A percentile compares a stretch with the other conserved stretches of the same genome.
Conservation (phyloP, 2,329 filamentous ascomycete genomes). For the Aspergillus novofumigatus region DNA sequence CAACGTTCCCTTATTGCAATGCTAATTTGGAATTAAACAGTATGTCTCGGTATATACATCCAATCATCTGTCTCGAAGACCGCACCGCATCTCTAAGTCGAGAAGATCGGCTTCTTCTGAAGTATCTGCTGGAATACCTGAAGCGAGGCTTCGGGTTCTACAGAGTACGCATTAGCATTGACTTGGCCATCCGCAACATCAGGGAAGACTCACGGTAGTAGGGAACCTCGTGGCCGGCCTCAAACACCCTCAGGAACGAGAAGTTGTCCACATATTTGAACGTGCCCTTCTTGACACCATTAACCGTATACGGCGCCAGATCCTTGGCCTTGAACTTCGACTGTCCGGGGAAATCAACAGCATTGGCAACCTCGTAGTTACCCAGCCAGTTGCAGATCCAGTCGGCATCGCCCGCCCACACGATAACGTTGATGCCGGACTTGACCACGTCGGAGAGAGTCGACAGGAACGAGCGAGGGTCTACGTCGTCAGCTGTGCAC, state of each 20-base stretch:
- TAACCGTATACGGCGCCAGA: constrained; percentile 45
- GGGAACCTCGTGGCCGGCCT: constrained; percentile 49
- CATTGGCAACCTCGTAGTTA: constrained; percentile 45
- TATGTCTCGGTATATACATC: background rate
- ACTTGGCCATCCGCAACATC: constrained; percentile 10
- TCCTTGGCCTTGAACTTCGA: constrained; percentile 38
- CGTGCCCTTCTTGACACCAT: constrained; percentile 45
- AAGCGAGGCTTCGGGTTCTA: constrained; percentile 42
- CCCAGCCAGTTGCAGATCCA: constrained; percentile 59
- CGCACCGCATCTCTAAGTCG: constrained; percentile 9
- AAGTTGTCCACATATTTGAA: constrained; percentile 51
- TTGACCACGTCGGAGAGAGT: constrained; percentile 45
- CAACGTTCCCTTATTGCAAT: background rate
- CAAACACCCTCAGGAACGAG: constrained; percentile 48
- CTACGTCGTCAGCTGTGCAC: constrained; percentile 17
- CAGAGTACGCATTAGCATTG: background rate
- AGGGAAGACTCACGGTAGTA: constrained; percentile 41
- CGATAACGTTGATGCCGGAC: constrained; percentile 46
- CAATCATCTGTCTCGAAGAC: background rate
- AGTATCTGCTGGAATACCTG: constrained; percentile 49
- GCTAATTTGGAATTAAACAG: background rate
- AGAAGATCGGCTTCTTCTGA: constrained; percentile 19
- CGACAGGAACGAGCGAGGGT: constrained; percentile 43
- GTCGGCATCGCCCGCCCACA: constrained; percentile 57
- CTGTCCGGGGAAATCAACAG: constrained; percentile 41